Conservation (phyloP, 2,329 filamentous ascomycete species). For the Hypoxylon sp. region DNA sequence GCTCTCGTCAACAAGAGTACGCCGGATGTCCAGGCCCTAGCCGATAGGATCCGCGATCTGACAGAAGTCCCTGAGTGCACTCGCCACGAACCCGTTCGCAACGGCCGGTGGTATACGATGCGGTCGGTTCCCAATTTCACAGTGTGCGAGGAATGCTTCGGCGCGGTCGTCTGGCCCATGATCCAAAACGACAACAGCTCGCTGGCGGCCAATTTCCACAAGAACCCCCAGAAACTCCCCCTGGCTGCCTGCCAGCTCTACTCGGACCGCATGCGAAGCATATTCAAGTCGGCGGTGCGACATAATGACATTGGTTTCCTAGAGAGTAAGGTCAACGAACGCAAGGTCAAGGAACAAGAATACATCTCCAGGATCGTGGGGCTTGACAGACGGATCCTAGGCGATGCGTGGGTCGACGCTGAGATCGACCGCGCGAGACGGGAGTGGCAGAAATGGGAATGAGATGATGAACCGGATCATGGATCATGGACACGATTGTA, state of each 20-base stretch:
- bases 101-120: conserved; percentile 83
- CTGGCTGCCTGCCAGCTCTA: conserved; percentile 82
- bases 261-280: conserved; percentile 80
- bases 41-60: conserved; percentile 74
- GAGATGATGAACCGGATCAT: conserved; percentile 45
- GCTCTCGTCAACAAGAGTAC: conserved; percentile 62
- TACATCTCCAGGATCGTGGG: conserved; percentile 69
- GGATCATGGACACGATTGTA: not conserved
- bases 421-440: conserved; percentile 65
- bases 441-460: conserved; percentile 73
- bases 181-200: conserved; percentile 63
- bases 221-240: conserved; percentile 69
- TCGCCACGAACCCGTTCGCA: conserved; percentile 73
- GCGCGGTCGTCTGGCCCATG: conserved; percentile 80
- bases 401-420: conserved; percentile 58
- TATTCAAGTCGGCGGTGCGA: conserved; percentile 77
- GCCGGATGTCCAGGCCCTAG: conserved; percentile 73
- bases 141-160: conserved; percentile 89
- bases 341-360: conserved; percentile 71
- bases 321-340: conserved; percentile 68
- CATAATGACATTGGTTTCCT: conserved; percentile 78
- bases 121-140: conserved; percentile 82
- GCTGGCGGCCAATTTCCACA: conserved; percentile 76
- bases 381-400: conserved; percentile 57
- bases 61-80: conserved; percentile 74